Conservation (phyloP, 2,329 filamentous ascomycete species). For the Thermothelomyces thermophilus region DNA sequence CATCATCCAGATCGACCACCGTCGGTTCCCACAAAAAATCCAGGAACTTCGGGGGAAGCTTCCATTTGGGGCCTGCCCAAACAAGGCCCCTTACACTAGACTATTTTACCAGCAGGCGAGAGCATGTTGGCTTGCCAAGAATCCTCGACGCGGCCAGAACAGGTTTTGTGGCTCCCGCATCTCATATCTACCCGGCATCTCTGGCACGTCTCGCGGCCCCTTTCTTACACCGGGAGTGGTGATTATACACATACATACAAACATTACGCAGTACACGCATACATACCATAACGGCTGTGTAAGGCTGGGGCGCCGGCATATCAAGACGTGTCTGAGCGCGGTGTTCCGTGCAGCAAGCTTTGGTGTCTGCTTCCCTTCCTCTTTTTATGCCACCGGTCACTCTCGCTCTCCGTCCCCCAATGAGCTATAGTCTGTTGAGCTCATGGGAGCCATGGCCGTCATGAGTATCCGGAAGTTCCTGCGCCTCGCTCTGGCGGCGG, state of each 20-base stretch:
- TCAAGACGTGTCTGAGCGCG: no score
- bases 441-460: constrained; percentile 17
- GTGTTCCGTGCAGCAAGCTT: no score
- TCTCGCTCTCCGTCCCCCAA: neutral
- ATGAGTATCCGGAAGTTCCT: constrained; percentile 17
- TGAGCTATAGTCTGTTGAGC: constrained; percentile 17
- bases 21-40: neutral
- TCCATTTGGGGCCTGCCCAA: neutral
- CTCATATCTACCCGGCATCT: no score
- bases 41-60: neutral
- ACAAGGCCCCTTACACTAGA: neutral
- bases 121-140: neutral
- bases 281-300: no score
- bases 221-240: no score
- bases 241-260: no score
- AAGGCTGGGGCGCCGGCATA: no score
- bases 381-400: neutral
- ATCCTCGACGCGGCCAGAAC: neutral
- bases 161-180: neutral
- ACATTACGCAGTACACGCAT: no score
- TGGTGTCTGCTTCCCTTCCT: neutral
- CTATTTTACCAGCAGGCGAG: no score
- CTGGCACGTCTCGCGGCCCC: no score
- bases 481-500: constrained; percentile 19
- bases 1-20: neutral